Evolutionary conservation across 2,329 filamentous ascomycete genomes (phyloP), one percentile per base, ranked within the genome.

Genomic region (Stagonosporopsis cucurbitacearum): DNA sequence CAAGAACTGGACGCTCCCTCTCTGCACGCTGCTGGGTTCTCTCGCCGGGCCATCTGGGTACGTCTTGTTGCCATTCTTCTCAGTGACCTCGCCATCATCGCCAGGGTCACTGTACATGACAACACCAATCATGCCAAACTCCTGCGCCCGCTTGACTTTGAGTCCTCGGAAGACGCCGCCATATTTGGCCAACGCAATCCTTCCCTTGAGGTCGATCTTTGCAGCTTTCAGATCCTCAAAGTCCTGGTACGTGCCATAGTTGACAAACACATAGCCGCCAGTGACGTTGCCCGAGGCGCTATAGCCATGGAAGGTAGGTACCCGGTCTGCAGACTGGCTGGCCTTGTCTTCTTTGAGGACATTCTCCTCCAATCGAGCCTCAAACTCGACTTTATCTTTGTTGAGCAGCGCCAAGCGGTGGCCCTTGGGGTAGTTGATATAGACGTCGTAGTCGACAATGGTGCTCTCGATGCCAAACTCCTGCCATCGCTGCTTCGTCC

Each of bases 271-370:
- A 63, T 91, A 95, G 13, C 86, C 85, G 2, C 86, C 92, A 0
- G 94, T 97, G 43, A 96, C 94, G 73, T 98, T 96, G 25, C 94
- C 94, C 57, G 83, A 93, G 4, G 92, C 92, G 4, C 92, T 96
- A 75, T 97, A 98, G 49, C 94, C 95, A 71, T 98, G 94, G 79
- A 98, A 98, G 0, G 89, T 94, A 1, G 94, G 92, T 22, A 98
- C 84, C 26, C 91, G 82, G 67, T 92, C 84, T 9, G 84, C 77
- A 41, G 92, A 79, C 20, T 86, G 84, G 17, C 87, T 92, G 0
- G 92, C 96, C 3, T 87, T 84, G 72, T 99, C 95, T 48, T 96
- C 88, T 0, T 91, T 83, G 5, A 98, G 79, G 2, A 94, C 83
- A 69, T 96, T 92, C 75, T 99, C 95, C 65, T 90, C 86, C 36